Percentiles rank a stretch among this genome's conserved stretches.
phyloP scores from a whole-genome alignment of 164 flowering plant species.

The Cinnamomum micranthum region DNA sequence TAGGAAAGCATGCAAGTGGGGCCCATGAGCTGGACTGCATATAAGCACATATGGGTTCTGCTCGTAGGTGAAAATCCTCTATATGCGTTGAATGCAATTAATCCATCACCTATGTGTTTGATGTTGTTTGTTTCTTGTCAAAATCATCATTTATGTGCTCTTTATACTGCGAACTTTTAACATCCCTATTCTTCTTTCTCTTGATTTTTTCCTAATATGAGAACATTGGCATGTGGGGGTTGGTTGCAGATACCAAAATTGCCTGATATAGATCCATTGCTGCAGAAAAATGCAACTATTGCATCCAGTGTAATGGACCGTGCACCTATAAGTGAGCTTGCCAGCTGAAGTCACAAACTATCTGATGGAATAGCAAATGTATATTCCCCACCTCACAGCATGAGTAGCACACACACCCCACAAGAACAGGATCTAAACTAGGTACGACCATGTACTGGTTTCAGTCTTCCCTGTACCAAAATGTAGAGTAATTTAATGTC shows the following conservation, averaged over 20 bases:
- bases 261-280: slow-evolving; percentile 72
- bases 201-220: background rate
- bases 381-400: no score
- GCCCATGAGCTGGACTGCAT: no score
- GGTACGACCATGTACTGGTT: no score
- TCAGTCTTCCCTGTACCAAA: background rate
- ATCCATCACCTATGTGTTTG: no score
- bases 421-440: no score
- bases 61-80: no score
- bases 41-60: no score
- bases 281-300: slow-evolving; percentile 59
- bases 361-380: background rate
- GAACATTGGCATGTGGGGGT: background rate
- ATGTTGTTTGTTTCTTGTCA: background rate
- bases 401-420: no score
- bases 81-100: background rate
- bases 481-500: background rate
- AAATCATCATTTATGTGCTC: background rate
- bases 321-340: slow-evolving; percentile 87
- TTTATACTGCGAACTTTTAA: background rate
- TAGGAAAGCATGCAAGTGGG: no score
- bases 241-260: slow-evolving; percentile 71
- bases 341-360: slow-evolving; percentile 43
- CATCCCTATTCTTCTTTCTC: background rate
- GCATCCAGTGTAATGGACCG: slow-evolving; percentile 89